Evolutionary conservation across 495 filamentous ascomycete genomes (phyloP).

Genomic region (Lophiostoma macrostomum): DNA sequence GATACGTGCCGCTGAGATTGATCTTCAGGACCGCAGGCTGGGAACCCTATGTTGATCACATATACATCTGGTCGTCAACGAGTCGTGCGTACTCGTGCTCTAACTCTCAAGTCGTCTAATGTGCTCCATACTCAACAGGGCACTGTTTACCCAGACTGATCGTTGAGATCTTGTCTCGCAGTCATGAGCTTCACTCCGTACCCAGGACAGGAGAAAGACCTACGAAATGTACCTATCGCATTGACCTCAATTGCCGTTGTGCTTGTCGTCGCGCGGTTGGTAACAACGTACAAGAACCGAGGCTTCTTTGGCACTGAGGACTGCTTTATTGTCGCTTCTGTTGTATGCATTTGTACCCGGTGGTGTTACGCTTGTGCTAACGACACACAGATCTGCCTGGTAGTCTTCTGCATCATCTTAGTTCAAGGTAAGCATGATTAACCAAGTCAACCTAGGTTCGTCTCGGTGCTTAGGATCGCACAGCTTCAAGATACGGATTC

Average conservation of each 20-base stretch:
- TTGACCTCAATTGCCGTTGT: neutral
- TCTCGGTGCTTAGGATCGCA: neutral
- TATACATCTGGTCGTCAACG: no score
- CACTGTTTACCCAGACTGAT: neutral
- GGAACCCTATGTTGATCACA: no score
- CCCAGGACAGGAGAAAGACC: neutral
- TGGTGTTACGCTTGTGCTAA: neutral
- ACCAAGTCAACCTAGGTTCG: neutral
- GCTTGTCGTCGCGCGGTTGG: neutral
- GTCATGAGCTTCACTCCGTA: neutral
- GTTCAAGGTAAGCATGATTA: neutral
- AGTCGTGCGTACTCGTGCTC: no score
- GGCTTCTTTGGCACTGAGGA: neutral
- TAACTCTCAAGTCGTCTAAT: no score
- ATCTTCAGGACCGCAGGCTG: no score
- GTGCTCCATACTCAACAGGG: neutral
- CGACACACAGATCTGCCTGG: neutral
- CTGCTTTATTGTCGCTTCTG: neutral
- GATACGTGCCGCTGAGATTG: no score
- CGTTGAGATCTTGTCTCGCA: neutral
- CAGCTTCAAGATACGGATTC: conserved; percentile 9
- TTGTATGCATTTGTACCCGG: neutral
- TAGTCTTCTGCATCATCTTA: conserved; percentile 2
- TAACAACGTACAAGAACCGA: neutral
- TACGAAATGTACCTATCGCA: neutral